Conservation (phyloP, 129 eudicot genomes). For the Pulicaria dysenterica region DNA sequence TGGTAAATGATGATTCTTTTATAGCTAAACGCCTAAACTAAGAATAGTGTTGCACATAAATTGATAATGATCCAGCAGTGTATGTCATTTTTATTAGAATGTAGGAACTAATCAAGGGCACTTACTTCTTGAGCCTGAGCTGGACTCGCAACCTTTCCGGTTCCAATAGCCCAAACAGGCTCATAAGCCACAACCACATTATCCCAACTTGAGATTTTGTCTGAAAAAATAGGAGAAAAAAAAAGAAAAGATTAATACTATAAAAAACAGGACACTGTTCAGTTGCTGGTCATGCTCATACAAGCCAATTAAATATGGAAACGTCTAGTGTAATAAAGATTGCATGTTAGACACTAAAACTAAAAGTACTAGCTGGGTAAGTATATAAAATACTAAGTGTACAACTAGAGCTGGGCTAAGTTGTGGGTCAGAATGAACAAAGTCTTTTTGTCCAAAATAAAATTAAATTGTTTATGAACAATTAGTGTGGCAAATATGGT, state of each 20-base stretch:
- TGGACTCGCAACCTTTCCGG: constrained; percentile 95
- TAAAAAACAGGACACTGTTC: neutral
- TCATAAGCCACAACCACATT: constrained; percentile 93
- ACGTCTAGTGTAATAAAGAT: neutral
- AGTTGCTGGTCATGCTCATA: neutral
- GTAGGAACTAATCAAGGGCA: constrained; percentile 2
- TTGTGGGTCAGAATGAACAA: neutral
- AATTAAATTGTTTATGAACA: neutral
- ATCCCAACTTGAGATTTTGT: constrained; percentile 68
- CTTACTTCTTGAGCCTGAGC: constrained; percentile 99
- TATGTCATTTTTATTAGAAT: neutral
- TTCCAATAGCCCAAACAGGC: constrained; percentile 99
- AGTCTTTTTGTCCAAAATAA: neutral
- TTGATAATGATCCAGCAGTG: neutral
- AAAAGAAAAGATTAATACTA: neutral
- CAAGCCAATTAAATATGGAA: neutral
- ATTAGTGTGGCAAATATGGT: no score
- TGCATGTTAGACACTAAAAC: constrained; percentile 4
- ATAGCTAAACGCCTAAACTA: no score
- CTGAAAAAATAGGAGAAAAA: constrained; percentile 47
- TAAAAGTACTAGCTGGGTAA: constrained; percentile 8
- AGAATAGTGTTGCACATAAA: no score
- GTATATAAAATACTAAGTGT: neutral
- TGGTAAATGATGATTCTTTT: no score
- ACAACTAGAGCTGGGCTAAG: neutral